Percentiles rank a stretch among this genome's conserved stretches.
phyloP scores from a whole-genome alignment of 176 grass and related monocot species.

The Puccinellia tenuiflora region DNA sequence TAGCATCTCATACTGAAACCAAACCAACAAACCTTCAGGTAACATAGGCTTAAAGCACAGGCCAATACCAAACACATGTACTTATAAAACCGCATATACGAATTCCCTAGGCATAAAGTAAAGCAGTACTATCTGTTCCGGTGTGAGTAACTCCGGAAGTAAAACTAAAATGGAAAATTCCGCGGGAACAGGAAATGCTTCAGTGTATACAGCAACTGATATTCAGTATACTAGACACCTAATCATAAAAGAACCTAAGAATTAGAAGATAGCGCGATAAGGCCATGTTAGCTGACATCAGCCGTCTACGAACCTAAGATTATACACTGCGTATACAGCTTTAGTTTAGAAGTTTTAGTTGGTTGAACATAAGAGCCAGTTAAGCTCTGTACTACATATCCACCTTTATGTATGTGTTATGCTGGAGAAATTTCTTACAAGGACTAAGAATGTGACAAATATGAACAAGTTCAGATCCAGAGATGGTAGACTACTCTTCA shows the following conservation, averaged over 20 bases:
- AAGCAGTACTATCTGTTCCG: not conserved
- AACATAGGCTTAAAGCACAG: not conserved
- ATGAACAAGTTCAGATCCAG: not conserved
- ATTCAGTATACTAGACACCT: not conserved
- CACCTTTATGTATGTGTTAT: not conserved
- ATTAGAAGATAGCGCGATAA: not conserved
- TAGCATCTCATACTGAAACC: constrained; percentile 71
- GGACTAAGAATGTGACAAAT: not conserved
- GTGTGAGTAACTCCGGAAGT: not conserved
- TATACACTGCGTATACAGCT: not conserved
- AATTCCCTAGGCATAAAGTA: not conserved
- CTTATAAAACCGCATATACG: not conserved
- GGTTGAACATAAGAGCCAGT: not conserved
- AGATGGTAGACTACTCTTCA: not conserved
- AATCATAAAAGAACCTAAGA: not conserved
- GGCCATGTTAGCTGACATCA: not conserved
- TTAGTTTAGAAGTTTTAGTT: not conserved
- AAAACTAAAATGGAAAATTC: not conserved
- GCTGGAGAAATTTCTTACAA: not conserved
- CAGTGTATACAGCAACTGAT: not conserved
- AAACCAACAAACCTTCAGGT: constrained; percentile 2
- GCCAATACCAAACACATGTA: not conserved
- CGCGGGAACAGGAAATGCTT: not conserved
- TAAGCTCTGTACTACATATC: not conserved
- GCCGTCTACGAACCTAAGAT: no score